Evolutionary conservation across 2,329 filamentous ascomycete genomes (phyloP), one percentile per base, ranked within the genome.

Genomic region (Fusarium sarcochroum): DNA sequence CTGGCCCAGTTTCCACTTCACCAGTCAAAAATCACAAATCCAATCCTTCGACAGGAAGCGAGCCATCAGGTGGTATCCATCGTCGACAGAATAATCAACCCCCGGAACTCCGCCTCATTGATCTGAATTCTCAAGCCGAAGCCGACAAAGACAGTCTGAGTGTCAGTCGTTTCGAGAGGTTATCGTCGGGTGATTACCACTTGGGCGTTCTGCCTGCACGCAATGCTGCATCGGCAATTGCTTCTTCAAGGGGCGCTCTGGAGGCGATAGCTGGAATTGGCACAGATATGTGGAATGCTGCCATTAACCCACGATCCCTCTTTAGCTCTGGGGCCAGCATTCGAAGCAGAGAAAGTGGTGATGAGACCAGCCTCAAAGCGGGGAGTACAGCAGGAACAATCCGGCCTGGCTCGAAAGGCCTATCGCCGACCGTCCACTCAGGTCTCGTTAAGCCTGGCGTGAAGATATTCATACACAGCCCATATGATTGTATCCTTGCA

Each of bases 401-500:
- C 30, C 74, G 76, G 18, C 76, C 77, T 46, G 70, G 68, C 6
- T 64, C 68, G 9, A 67, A 67, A 40, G 58, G 74, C 8, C 61
- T 68, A 5, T 66, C 75, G 5, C 77, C 78, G 37, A 78, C 81
- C 14, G 81, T 85, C 3, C 85, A 90, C 75, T 79, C 87, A 55
- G 84, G 83, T 71, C 77, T 91, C 68, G 73, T 85, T 69, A 85
- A 89, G 73, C 83, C 83, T 50, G 85, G 87, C 3, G 78, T 85
- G 72, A 86, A 98, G 75, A 92, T 99, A 17, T 98, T 98, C 76
- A 93, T 99, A 40, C 94, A 97, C 74, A 98, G 94, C 73, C 96
- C 96, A 0, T 99, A 97, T 76, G 96, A 99, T 79, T 98, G 94
- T 73, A 91, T 98, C n/a, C 83, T 98, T 55, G 93, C 93, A 1